These are phyloP conservation scores for Lathyrus oleraceus DNA, from an alignment of 306 rosid species.

Conservation along the genomic window DNA sequence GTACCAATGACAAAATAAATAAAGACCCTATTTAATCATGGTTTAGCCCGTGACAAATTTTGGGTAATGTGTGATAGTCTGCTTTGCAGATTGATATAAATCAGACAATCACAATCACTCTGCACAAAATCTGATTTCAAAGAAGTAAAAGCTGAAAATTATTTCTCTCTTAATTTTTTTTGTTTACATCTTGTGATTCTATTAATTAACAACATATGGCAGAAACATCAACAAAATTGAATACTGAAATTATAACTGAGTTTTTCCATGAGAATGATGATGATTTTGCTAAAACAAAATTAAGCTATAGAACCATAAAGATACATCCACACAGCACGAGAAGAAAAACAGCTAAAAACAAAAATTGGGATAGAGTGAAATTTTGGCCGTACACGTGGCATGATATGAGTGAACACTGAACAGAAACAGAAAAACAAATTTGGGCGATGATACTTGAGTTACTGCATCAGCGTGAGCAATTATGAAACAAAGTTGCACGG, in stretches of 20 bases:
- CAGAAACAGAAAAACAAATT: neutral
- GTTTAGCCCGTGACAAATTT: too few relatives aligned
- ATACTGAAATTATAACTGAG: neutral
- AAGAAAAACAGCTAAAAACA: too few relatives aligned
- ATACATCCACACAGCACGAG: neutral
- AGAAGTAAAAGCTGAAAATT: neutral
- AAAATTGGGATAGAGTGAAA: neutral
- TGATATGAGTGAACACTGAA: slow-evolving; percentile 13
- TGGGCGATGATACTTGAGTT: neutral
- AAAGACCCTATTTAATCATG: too few relatives aligned
- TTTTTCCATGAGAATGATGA: neutral
- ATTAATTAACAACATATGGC: neutral
- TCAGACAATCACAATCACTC: too few relatives aligned
- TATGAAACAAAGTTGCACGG: neutral
- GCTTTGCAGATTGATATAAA: too few relatives aligned
- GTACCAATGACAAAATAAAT: too few relatives aligned
- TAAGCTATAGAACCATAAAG: neutral
- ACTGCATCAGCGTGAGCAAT: neutral
- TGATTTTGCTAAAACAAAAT: slow-evolving; percentile 4
- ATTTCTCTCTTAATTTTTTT: neutral
- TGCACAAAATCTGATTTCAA: too few relatives aligned
- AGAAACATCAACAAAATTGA: neutral
- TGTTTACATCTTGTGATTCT: neutral
- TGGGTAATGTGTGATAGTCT: too few relatives aligned
- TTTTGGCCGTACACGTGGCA: slow-evolving; percentile 10